These are phyloP conservation scores for Trypanosoma grayi DNA, from an alignment of 208 protist species.

Conservation along the genomic window DNA sequence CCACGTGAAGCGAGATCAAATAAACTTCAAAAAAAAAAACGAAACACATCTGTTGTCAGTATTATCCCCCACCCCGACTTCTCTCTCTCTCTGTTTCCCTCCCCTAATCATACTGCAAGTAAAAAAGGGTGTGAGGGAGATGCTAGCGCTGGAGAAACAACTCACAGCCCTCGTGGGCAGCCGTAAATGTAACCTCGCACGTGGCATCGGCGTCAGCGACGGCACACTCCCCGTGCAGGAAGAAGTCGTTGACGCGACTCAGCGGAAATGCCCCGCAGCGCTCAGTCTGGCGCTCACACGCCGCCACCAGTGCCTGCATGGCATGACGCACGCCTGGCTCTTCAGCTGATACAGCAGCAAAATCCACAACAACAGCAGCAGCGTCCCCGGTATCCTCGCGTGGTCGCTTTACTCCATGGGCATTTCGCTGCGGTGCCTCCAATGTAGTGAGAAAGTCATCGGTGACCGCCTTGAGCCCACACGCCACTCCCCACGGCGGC, in stretches of 20 bases:
- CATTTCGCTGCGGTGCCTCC: not conserved
- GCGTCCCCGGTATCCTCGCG: constrained; percentile 1
- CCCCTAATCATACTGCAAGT: not conserved
- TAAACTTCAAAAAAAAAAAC: not conserved
- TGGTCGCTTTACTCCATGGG: constrained; percentile 1
- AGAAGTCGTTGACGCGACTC: constrained; percentile 27
- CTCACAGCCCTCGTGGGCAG: constrained; percentile 9
- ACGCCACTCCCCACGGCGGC: constrained; percentile 18
- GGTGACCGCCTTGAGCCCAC: constrained; percentile 9
- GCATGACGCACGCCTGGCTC: not conserved
- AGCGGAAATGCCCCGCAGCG: constrained; percentile 22
- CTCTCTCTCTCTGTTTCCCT: not conserved
- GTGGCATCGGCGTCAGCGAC: not conserved
- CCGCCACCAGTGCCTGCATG: constrained; percentile 24
- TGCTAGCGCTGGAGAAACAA: constrained; percentile 18
- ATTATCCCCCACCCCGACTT: not conserved
- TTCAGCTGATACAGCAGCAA: not conserved
- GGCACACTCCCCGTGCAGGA: not conserved
- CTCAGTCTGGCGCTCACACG: constrained; percentile 20
- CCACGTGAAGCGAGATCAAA: too few species aligned
- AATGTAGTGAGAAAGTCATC: constrained; percentile 21
- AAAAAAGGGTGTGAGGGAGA: too few species aligned
- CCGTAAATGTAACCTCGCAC: constrained; percentile 15
- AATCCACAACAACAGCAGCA: not conserved
- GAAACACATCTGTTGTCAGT: not conserved